phyloP scores from a whole-genome alignment of 2,329 filamentous ascomycete genomes.

The Penicillium sp. region DNA sequence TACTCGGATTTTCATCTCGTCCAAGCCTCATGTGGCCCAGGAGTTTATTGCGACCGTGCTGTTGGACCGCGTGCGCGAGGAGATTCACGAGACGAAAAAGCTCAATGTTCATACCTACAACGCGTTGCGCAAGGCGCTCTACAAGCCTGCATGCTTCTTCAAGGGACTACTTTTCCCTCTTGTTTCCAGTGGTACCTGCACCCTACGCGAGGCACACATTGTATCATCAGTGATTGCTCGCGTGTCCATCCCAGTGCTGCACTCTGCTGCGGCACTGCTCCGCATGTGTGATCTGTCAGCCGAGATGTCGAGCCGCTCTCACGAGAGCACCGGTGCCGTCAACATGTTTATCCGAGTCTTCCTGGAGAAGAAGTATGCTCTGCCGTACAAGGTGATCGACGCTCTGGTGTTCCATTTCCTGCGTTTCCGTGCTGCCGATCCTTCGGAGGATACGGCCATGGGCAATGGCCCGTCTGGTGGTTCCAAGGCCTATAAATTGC shows the following conservation, averaged over 20 bases:
- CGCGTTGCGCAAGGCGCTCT: slow-evolving; percentile 82
- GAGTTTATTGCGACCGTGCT: slow-evolving; percentile 82
- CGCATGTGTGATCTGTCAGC: slow-evolving; percentile 91
- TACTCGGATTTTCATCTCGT: slow-evolving; percentile 85
- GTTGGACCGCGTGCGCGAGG: slow-evolving; percentile 82
- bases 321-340: slow-evolving; percentile 83
- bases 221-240: slow-evolving; percentile 78
- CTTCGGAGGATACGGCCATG: slow-evolving; percentile 51
- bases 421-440: slow-evolving; percentile 68
- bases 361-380: slow-evolving; percentile 92
- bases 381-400: slow-evolving; percentile 92
- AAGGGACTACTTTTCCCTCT: slow-evolving; percentile 93
- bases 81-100: slow-evolving; percentile 91
- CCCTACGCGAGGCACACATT: slow-evolving; percentile 85
- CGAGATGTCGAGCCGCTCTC: slow-evolving; percentile 69
- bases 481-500: slow-evolving; percentile 61
- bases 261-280: slow-evolving; percentile 87
- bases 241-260: slow-evolving; percentile 81
- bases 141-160: slow-evolving; percentile 94
- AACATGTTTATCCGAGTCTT: slow-evolving; percentile 93
- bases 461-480: slow-evolving; percentile 40
- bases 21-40: slow-evolving; percentile 72
- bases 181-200: slow-evolving; percentile 78
- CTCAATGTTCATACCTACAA: slow-evolving; percentile 95
- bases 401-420: slow-evolving; percentile 95